These are phyloP conservation scores for Zygosaccharomyces gambellarensis DNA, from an alignment of 805 yeast species.

Conservation along the genomic window DNA sequence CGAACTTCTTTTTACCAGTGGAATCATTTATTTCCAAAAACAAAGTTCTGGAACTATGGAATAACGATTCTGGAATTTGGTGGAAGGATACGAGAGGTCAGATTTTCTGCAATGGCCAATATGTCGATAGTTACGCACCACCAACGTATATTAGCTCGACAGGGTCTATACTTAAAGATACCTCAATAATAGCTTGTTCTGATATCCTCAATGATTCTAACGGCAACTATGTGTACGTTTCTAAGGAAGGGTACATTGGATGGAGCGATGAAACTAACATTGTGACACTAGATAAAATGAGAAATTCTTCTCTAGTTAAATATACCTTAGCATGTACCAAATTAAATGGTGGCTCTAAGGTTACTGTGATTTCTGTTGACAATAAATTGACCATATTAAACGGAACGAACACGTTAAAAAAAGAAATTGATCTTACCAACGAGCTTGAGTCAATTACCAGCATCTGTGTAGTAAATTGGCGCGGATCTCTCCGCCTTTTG, in stretches of 20 bases:
- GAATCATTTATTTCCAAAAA: neutral
- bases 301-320: constrained; percentile 4
- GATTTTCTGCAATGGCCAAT: constrained; percentile 5
- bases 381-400: constrained; percentile 9
- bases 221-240: constrained; percentile 8
- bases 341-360: constrained; percentile 4
- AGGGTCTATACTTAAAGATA: constrained; percentile 4
- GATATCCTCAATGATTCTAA: constrained; percentile 8
- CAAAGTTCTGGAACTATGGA: constrained; percentile 6
- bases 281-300: constrained; percentile 1
- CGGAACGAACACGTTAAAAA: neutral
- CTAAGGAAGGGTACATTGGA: constrained; percentile 6
- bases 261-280: constrained; percentile 8
- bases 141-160: constrained; percentile 5
- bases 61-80: constrained; percentile 12
- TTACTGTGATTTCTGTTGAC: constrained; percentile 10
- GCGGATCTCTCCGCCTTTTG: constrained; percentile 4
- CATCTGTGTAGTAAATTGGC: constrained; percentile 1
- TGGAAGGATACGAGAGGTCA: constrained; percentile 12
- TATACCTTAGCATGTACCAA: constrained; percentile 6
- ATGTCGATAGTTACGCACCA: neutral
- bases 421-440: neutral
- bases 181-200: constrained; percentile 3
- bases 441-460: constrained; percentile 5
- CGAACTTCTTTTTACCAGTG: constrained; percentile 1